Percentiles rank a stretch among this genome's conserved stretches.
phyloP scores from a whole-genome alignment of 2,329 filamentous ascomycete genomes.

The Colletotrichum gloeosporioides region DNA sequence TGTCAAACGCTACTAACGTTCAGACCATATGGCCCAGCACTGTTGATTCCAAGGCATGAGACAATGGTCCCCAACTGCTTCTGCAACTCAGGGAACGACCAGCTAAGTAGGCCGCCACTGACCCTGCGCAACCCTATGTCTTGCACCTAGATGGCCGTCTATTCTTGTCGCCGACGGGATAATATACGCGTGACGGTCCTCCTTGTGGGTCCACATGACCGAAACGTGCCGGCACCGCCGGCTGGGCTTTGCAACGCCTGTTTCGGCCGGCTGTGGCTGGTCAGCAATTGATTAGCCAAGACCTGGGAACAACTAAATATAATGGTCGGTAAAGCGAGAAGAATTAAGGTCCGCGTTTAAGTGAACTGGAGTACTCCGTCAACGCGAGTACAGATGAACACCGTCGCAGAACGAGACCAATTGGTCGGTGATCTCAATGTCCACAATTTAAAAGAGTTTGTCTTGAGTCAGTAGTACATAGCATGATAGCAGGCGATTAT shows the following conservation, averaged over 20 bases:
- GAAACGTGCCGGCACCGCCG: background rate
- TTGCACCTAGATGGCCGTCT: background rate
- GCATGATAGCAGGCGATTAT: background rate
- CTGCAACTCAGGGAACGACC: background rate
- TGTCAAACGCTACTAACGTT: background rate
- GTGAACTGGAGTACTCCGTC: background rate
- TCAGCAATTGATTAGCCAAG: background rate
- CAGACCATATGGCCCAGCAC: background rate
- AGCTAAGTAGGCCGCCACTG: accelerated
- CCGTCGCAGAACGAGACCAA: background rate
- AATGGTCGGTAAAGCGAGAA: background rate
- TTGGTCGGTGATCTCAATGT: background rate
- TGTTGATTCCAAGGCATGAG: background rate
- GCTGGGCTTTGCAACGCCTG: background rate
- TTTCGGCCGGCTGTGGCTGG: background rate
- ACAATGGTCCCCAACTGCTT: background rate
- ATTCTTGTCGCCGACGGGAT: background rate
- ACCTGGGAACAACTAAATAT: background rate
- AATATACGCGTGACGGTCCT: background rate
- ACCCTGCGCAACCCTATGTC: background rate
- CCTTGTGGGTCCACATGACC: background rate
- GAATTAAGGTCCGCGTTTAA: background rate
- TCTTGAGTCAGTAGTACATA: background rate
- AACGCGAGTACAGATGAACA: background rate
- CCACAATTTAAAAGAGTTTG: background rate